These are phyloP conservation scores for Dissophora globulifera DNA, from an alignment of 192 early-diverging fungal genomes.

Conservation along the genomic window DNA sequence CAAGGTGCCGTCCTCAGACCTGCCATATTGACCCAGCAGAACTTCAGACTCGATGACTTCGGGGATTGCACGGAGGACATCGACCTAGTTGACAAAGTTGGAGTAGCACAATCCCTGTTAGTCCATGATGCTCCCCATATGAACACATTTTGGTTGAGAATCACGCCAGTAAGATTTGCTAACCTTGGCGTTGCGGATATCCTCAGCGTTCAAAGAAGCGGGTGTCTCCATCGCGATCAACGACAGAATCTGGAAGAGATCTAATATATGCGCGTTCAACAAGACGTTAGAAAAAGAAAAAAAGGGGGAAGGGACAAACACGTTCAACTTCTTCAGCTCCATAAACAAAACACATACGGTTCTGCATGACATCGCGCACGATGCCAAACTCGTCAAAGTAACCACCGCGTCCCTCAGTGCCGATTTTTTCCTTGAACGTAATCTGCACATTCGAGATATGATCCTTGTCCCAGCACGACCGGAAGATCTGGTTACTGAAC, in stretches of 20 bases:
- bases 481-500: slow-evolving; percentile 90
- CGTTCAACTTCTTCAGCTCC: not conserved
- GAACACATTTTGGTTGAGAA: too few relatives aligned
- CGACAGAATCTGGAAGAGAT: slow-evolving; percentile 91
- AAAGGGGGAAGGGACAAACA: too few relatives aligned
- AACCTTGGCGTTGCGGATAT: slow-evolving; percentile 92
- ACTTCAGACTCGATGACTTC: slow-evolving; percentile 85
- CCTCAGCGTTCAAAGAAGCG: slow-evolving; percentile 83
- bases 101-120: too few relatives aligned
- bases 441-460: slow-evolving; percentile 93
- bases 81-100: too few relatives aligned
- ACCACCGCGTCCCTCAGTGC: slow-evolving; percentile 95
- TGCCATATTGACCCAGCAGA: slow-evolving; percentile 91
- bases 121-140: too few relatives aligned
- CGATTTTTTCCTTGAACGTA: slow-evolving; percentile 96
- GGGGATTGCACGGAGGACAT: slow-evolving; percentile 82
- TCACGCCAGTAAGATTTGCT: not conserved
- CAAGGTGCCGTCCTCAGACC: slow-evolving; percentile 78
- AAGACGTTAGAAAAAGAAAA: not conserved
- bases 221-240: slow-evolving; percentile 95
- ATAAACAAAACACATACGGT: slow-evolving; percentile 46
- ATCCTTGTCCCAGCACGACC: slow-evolving; percentile 84
- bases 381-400: slow-evolving; percentile 99
- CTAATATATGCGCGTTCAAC: slow-evolving; percentile 22
- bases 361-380: slow-evolving; percentile 89